Percentiles rank a stretch among this genome's conserved stretches.
These are phyloP conservation scores for Fonsecaea pedrosoi DNA, from an alignment of 2,329 filamentous ascomycete species.

Conservation along the genomic window DNA sequence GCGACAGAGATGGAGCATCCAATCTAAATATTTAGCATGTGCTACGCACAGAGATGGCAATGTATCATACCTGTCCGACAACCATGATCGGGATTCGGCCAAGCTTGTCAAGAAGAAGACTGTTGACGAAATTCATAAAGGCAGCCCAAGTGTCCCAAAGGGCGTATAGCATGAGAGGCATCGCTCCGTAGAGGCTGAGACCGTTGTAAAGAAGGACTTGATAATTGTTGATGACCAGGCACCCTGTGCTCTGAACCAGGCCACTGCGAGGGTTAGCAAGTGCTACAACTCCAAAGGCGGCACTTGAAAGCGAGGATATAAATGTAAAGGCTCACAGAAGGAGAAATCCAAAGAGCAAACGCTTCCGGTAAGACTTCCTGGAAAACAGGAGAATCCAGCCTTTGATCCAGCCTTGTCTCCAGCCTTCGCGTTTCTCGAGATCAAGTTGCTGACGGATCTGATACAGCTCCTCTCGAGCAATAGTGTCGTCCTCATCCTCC, in stretches of 20 bases:
- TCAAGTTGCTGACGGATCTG: slow-evolving; percentile 39
- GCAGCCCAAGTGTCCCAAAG: slow-evolving; percentile 45
- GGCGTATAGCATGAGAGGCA: slow-evolving; percentile 54
- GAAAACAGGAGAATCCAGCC: slow-evolving; percentile 31
- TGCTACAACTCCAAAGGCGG: background rate
- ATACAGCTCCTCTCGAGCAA: slow-evolving; percentile 50
- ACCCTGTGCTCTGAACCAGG: slow-evolving; percentile 17
- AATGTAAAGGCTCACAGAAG: slow-evolving; percentile 44
- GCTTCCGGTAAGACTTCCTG: slow-evolving; percentile 33
- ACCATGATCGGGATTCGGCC: slow-evolving; percentile 31
- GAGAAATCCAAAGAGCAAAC: slow-evolving; percentile 31
- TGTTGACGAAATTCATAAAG: slow-evolving; percentile 28
- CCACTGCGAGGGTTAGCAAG: slow-evolving; percentile 17
- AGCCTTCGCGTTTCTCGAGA: slow-evolving; percentile 30
- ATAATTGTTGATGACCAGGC: slow-evolving; percentile 53
- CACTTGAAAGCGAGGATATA: background rate
- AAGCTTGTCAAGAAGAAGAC: slow-evolving; percentile 28
- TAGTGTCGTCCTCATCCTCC: slow-evolving; percentile 47
- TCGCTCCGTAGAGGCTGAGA: slow-evolving; percentile 49
- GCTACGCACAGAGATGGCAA: background rate
- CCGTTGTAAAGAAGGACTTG: slow-evolving; percentile 53
- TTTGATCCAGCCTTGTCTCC: slow-evolving; percentile 30
- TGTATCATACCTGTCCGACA: slow-evolving; percentile 33
- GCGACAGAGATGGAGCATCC: slow-evolving; percentile 45
- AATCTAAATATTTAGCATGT: slow-evolving; percentile 43